A percentile compares a stretch with the other conserved stretches of the same genome.
Evolutionary conservation across 352 stramenopile species (phyloP).

Genomic region (Globisporangium polare): DNA sequence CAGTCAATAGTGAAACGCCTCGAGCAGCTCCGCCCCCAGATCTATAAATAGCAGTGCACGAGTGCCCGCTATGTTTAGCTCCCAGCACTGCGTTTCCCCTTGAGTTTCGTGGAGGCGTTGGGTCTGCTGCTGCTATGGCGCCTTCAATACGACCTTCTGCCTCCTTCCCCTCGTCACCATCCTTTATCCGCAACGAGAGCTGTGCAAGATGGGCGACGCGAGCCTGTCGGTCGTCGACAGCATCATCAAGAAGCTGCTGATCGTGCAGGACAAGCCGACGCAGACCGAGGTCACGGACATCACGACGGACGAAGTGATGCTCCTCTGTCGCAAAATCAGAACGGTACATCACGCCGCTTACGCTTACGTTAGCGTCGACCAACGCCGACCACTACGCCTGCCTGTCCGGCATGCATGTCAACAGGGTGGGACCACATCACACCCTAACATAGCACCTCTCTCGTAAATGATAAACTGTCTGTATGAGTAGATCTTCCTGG

Average conservation of each 20-base stretch:
- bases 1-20: background rate
- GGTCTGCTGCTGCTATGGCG: background rate
- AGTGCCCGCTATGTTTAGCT: background rate
- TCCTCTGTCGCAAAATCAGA: conserved; percentile 74
- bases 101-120: conserved; percentile 3
- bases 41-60: conserved; percentile 4
- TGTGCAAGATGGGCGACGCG: conserved; percentile 48
- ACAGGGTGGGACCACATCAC: background rate
- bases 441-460: background rate
- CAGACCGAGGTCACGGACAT: conserved; percentile 70
- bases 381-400: background rate
- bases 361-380: background rate
- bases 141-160: background rate
- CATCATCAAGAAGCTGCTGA: conserved; percentile 62
- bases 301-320: conserved; percentile 71
- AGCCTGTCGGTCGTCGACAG: conserved; percentile 48
- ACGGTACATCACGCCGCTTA: conserved; percentile 27
- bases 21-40: background rate
- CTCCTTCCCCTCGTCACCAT: background rate
- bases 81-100: background rate
- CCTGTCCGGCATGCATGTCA: background rate
- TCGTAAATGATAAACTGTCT: background rate
- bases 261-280: conserved; percentile 49
- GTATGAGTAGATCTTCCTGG: conserved; percentile 55
- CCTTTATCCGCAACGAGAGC: too few relatives aligned